Evolutionary conservation across 345 rosid species (phyloP), one percentile per base, ranked within the genome.

Genomic region (Geranium brycei): DNA sequence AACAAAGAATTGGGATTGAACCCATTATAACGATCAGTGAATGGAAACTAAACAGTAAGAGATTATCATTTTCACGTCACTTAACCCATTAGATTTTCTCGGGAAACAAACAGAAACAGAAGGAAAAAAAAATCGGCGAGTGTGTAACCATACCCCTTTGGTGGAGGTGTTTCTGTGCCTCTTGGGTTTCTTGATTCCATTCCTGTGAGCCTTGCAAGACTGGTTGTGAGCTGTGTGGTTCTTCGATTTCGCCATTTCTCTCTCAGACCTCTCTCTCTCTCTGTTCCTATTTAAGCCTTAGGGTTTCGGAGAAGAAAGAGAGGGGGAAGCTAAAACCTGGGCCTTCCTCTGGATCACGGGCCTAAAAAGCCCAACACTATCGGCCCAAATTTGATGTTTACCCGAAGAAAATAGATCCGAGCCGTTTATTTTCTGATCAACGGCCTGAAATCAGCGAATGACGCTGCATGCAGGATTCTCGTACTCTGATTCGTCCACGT

Each of bases 191-290:
- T 95, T 95, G 80, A 95, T 95, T 65, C 99, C 99, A 58, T 95
- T 95, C 89, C 73, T 83, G 73, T 95, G 99, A 10, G 97, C 99
- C 77, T 95, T 95, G 71, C 85, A 77, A 0, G 99, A 95, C 81
- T 95, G 99, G 83, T 95, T 95, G 74, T 91, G 96, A 3, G 97
- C 97, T 0, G 99, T 95, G 82, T 95, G 99, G 41, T 95, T 95
- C 96, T 95, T 95, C 72, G 99, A 93, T 88, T 93, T 93, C 23
- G 99, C 99, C 97, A 93, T 93, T 59, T 79, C 90, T 88, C 11
- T 5, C 47, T 38, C 11, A 23, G 28, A 23, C 28, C 28, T 23
- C 28, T 23, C 28, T 23, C 28, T 23, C 28, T 23, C 28, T 23
- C 28, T 23, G 28, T 10, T 38, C 8, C 47, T 5, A 38, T 38